Evolutionary conservation across 192 early-diverging fungal genomes (phyloP).

Genomic region (Spinellus fusiger): DNA sequence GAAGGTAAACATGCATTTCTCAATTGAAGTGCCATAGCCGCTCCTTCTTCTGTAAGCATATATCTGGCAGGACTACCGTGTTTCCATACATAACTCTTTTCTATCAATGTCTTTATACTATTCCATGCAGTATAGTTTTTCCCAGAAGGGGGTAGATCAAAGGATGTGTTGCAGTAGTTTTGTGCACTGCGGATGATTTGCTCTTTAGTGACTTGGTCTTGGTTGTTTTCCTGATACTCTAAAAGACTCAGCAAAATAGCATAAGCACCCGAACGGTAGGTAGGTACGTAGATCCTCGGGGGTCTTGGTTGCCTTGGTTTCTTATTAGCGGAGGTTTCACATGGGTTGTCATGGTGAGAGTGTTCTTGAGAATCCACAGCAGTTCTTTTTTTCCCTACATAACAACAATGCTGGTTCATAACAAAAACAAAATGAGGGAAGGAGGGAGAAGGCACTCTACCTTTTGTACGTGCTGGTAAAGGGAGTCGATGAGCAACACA

Average conservation of each 20-base stretch:
- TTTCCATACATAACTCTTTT: conserved; percentile 61
- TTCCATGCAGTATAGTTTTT: conserved; percentile 70
- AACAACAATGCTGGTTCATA: background rate
- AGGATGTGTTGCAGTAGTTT: conserved; percentile 59
- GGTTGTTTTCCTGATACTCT: conserved; percentile 18
- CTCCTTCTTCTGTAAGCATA: conserved; percentile 67
- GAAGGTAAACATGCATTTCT: background rate
- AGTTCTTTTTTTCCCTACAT: background rate
- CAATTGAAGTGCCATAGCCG: conserved; percentile 45
- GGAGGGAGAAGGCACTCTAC: too few relatives aligned
- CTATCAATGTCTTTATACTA: conserved; percentile 65
- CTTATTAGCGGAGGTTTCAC: background rate
- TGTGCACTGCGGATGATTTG: conserved; percentile 66
- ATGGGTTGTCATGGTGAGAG: background rate
- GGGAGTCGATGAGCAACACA: conserved; percentile 49
- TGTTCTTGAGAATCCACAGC: background rate
- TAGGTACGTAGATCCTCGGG: conserved; percentile 63
- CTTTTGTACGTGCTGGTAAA: conserved; percentile 19
- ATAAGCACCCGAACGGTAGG: conserved; percentile 73
- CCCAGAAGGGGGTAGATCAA: conserved; percentile 46
- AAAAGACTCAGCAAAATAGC: conserved; percentile 70
- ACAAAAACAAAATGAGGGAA: too few relatives aligned
- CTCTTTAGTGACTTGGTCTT: conserved; percentile 49
- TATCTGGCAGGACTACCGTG: conserved; percentile 57
- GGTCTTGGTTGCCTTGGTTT: too few relatives aligned